Evolutionary conservation across 2,329 filamentous ascomycete species (phyloP).

Genomic region (Furcasterigmium furcatum): DNA sequence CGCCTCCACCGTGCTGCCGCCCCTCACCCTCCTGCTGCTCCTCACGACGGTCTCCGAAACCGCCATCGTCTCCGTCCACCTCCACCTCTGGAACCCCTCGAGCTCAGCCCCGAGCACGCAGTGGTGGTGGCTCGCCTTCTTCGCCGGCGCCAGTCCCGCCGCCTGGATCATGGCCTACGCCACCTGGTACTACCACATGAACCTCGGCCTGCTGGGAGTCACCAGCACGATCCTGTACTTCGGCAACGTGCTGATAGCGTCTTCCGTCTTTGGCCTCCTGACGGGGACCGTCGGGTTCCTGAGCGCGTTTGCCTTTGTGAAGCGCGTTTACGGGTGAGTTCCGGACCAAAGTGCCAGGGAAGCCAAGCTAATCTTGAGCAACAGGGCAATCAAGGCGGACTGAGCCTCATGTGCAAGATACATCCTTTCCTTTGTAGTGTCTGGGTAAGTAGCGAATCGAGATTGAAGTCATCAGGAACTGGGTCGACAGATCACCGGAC

Average conservation of each 20-base stretch:
- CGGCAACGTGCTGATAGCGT: conserved; percentile 78
- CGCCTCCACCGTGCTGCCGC: not conserved
- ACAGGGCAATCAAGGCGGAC: not conserved
- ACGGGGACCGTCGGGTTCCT: conserved; percentile 84
- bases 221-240: conserved; percentile 81
- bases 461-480: no score
- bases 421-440: no score
- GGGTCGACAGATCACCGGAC: no score
- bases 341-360: not conserved
- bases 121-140: conserved; percentile 91
- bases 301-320: conserved; percentile 78
- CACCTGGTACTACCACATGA: conserved; percentile 78
- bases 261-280: conserved; percentile 74
- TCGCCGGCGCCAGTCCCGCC: conserved; percentile 72
- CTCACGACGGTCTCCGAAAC: conserved; percentile 78
- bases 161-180: conserved; percentile 83
- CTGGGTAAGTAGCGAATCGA: no score
- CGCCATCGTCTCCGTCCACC: conserved; percentile 78
- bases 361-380: not conserved
- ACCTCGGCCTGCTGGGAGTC: conserved; percentile 77
- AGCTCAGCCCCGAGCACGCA: conserved; percentile 74
- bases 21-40: conserved; percentile 43
- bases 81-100: conserved; percentile 63
- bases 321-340: conserved; percentile 75
- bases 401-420: not conserved